Percentiles rank a stretch among this genome's conserved stretches.
Conservation (phyloP, 73 alveolate genomes). For the Breviolum minutum region DNA sequence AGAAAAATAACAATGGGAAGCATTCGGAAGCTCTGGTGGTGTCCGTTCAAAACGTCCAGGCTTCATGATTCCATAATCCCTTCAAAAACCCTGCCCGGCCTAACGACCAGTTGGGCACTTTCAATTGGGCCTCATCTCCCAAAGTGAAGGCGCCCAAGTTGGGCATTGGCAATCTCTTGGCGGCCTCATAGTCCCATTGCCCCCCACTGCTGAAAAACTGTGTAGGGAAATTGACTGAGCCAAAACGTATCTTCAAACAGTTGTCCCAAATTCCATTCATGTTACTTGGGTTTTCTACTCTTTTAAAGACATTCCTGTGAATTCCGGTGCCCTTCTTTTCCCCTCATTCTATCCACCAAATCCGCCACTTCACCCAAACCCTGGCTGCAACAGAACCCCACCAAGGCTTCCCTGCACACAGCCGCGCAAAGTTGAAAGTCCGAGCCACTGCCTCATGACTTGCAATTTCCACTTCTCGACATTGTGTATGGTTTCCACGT, state of each 20-base stretch:
- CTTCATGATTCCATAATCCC: not conserved
- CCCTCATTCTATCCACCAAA: not conserved
- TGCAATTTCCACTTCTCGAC: no score
- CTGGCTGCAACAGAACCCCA: no score
- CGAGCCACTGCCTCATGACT: constrained; percentile 27
- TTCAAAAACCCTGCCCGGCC: not conserved
- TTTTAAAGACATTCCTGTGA: no score
- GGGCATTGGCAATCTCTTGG: constrained; percentile 39
- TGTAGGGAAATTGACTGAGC: not conserved
- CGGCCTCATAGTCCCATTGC: no score
- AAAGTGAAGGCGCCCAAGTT: constrained; percentile 10
- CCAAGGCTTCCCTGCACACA: not conserved
- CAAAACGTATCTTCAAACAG: not conserved
- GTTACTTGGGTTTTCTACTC: not conserved
- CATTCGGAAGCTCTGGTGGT: not conserved
- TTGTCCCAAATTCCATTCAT: not conserved
- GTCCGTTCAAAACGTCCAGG: not conserved
- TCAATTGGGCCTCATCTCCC: constrained; percentile 16
- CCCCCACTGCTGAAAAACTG: not conserved
- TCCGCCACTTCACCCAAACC: not conserved
- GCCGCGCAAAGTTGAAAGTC: constrained; percentile 43
- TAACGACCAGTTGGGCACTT: constrained; percentile 32
- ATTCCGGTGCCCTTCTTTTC: no score
- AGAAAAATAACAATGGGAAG: no score
- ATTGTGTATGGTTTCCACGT: no score